Percentiles rank a stretch among this genome's conserved stretches.
Conservation (phyloP, 73 alveolate genomes). For the Blepharisma stoltei region DNA sequence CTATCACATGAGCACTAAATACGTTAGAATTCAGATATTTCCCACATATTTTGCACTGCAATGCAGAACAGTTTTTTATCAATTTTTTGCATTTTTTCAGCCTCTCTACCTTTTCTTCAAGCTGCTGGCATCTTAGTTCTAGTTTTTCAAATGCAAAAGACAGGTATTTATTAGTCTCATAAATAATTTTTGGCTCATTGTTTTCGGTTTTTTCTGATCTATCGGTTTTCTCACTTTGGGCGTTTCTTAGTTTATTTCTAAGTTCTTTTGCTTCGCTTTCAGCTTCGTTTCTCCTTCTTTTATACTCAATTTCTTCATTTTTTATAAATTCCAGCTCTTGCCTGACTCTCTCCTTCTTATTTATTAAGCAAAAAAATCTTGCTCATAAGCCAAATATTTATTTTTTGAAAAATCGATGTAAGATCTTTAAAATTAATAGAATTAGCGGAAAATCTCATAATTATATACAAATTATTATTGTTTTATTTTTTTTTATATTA, state of each 20-base stretch:
- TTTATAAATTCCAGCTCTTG: constrained; percentile 27
- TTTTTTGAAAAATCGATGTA: no score
- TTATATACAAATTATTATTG: no score
- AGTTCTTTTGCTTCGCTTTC: neutral
- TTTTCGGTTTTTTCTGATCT: constrained; percentile 8
- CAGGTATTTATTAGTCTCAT: constrained; percentile 38
- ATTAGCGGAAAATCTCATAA: no score
- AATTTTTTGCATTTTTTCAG: constrained; percentile 46
- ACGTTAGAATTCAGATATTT: constrained; percentile 30
- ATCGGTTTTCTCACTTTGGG: neutral
- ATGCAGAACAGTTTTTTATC: constrained; percentile 43
- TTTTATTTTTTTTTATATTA: no score
- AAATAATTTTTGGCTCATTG: neutral
- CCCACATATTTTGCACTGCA: constrained; percentile 45
- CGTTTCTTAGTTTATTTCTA: neutral
- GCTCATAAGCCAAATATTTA: no score
- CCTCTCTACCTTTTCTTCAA: constrained; percentile 46
- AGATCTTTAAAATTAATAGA: no score
- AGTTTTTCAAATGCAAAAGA: constrained; percentile 59
- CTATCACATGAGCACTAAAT: constrained; percentile 21
- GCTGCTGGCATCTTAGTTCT: constrained; percentile 48
- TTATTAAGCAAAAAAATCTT: no score
- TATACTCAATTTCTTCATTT: constrained; percentile 10
- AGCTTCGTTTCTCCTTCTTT: neutral
- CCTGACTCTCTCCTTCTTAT: no score